Evolutionary conservation across 805 yeast genomes (phyloP), one percentile per base, ranked within the genome.

Genomic region (Candida coleopterorum): DNA sequence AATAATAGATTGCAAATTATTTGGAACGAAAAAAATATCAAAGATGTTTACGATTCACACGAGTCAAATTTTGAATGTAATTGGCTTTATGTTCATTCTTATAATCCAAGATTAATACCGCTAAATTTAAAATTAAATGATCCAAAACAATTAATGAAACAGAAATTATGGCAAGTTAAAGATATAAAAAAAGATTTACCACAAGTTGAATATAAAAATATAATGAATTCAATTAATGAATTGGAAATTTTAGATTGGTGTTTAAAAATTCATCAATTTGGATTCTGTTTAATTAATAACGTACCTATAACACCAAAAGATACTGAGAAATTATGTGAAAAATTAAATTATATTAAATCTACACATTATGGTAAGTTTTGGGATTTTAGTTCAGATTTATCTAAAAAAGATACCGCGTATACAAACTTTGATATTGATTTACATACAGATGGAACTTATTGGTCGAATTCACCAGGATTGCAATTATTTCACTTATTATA

Each of bases 361-460:
- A 81, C 88, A 2, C 88, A 81, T 51, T 81, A 81, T 46, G 87
- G 86, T n/a, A 86, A 84, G 1, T 80, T 81, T 58, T 81, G 87
- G 86, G 85, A 79, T 51, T 81, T 81, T 55, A 81, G 87, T 9
- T 70, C 84, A 4, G 84, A 81, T 48, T 60, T 81, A 48, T 68
- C 79, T 31, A 77, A 74, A 59, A 74, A 75, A 40, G 88, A 81
- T 49, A 79, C 85, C 4, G 88, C 88, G 3, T 81, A 81, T 52
- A 80, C 86, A 11, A 77, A 79, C 48, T 64, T 79, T 38, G 81
- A 76, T 43, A 75, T 81, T 34, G 74, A 75, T 6, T 58, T 74
- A 9, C 88, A 81, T 48, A 80, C 86, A 2, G 87, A 81, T 53
- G 87, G 87, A 4, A 81, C 86, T 2, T 81, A 81, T 50, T 81